Base-by-base conservation (phyloP, 2,329 filamentous ascomycete species). In the Thielaviopsis musarum region DNA sequence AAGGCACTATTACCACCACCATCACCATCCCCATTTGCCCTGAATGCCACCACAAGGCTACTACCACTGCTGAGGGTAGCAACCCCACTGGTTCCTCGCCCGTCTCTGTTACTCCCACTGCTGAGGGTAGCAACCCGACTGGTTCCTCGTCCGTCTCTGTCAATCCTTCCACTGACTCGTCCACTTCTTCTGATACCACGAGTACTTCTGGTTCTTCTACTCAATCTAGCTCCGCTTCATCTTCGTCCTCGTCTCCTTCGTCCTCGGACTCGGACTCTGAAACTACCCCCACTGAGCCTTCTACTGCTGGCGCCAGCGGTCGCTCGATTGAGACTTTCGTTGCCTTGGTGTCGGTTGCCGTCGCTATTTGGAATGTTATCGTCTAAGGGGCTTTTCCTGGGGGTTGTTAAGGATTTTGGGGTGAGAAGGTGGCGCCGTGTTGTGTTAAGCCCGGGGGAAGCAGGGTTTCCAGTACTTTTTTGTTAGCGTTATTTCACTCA, bases 291-390 rank as follows among this genome's bases (percentile, higher is more conserved):
- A 55, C 38, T 26, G 59, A 58, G 34, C 48, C 56, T 21, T 21
- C 45, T 3, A 57, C 57, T 41, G 53, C 60, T 21, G 57, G 57
- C 45, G 53, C 48, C n/a, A 9, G 19, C 6, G 15, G 45, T 13
- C 24, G 52, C 19, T 55, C 26, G 13, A 21, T 59, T n/a, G 51
- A 58, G 52, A n/a, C 22, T n/a, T 3, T 54, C 3, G 57, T 54
- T 54, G 48, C 34, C 12, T 22, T 19, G 13, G 26, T 57, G 1
- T 56, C 60, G 15, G 24, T 59, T 10, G 53, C 38, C 3, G 53
- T 58, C n/a, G 59, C 59, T 15, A 5, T 61, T 6, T 61, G 28
- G 26, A 58, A 53, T 15, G 28, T 59, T 24, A 5, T 57, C 9
- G 19, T 54, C n/a, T 58, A 58, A 52, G 28, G 15, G 3, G 6